phyloP scores from a whole-genome alignment of 2,329 filamentous ascomycete genomes.

The Ascochyta rabiei region DNA sequence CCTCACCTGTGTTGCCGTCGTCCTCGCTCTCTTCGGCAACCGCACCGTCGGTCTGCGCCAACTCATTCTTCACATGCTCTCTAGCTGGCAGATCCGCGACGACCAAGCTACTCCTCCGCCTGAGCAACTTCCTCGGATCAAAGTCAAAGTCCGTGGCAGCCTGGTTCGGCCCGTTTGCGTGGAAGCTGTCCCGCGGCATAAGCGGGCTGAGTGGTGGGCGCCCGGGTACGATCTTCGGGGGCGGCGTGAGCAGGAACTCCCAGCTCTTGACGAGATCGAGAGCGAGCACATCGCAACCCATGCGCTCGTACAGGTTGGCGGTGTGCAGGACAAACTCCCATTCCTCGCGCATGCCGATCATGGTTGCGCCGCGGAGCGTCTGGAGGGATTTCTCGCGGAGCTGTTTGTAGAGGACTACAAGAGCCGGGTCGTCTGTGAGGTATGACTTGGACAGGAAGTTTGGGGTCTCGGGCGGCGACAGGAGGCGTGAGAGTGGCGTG shows the following conservation, averaged over 20 bases:
- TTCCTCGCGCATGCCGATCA: constrained; percentile 77
- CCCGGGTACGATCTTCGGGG: constrained; percentile 22
- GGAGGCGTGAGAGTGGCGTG: constrained; percentile 76
- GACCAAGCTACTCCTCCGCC: constrained; percentile 76
- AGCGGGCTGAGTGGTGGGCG: constrained; percentile 34
- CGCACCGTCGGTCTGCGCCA: constrained; percentile 23
- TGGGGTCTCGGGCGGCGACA: constrained; percentile 71
- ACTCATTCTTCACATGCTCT: constrained; percentile 29
- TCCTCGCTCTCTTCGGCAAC: constrained; percentile 38
- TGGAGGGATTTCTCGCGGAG: constrained; percentile 81
- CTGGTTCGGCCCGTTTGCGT: constrained; percentile 25
- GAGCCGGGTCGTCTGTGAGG: constrained; percentile 86
- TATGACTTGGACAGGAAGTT: constrained; percentile 79
- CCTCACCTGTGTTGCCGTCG: constrained; percentile 43
- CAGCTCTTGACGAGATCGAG: constrained; percentile 83
- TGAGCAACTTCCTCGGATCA: constrained; percentile 71
- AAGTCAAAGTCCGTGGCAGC: constrained; percentile 43
- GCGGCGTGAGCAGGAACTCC: constrained; percentile 70
- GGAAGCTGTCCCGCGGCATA: constrained; percentile 33
- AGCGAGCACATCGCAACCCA: constrained; percentile 91
- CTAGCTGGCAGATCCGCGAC: constrained; percentile 71
- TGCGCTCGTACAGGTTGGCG: constrained; percentile 81
- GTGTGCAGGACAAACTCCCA: constrained; percentile 91
- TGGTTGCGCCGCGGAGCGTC: constrained; percentile 82
- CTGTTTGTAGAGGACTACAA: constrained; percentile 86